phyloP scores from a whole-genome alignment of 257 asterid genomes.

The Ballota nigra region DNA sequence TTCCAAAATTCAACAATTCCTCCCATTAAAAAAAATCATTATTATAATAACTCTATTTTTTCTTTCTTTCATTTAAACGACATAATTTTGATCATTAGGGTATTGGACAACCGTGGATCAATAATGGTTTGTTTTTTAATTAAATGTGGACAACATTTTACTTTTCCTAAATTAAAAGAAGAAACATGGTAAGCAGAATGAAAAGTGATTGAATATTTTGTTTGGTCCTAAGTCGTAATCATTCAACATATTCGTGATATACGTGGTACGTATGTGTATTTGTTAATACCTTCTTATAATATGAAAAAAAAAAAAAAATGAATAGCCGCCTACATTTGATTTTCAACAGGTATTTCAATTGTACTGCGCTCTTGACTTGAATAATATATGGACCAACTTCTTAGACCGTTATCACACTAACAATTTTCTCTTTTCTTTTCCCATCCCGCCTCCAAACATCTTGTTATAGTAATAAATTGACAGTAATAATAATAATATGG shows the following conservation, averaged over 20 bases:
- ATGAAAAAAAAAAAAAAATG: not conserved
- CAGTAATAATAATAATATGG: not conserved
- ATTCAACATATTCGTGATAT: not conserved
- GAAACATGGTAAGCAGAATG: too few species aligned
- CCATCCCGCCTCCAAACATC: not conserved
- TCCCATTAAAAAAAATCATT: too few species aligned
- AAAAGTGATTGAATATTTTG: not conserved
- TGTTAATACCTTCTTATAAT: too few species aligned
- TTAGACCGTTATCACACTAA: not conserved
- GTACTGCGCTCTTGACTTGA: not conserved
- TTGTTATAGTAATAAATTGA: not conserved
- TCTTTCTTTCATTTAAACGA: too few species aligned
- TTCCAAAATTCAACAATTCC: too few species aligned
- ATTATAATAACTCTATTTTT: too few species aligned
- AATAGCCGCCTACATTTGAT: not conserved
- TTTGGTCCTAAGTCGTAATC: not conserved
- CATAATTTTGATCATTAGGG: too few species aligned
- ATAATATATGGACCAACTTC: not conserved
- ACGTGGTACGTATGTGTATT: not conserved
- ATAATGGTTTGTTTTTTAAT: too few species aligned
- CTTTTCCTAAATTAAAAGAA: too few species aligned
- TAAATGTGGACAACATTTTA: not conserved
- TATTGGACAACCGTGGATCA: too few species aligned
- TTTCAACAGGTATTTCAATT: not conserved
- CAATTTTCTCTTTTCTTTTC: not conserved